Base-by-base conservation (phyloP, 805 yeast species). In the Wickerhamomyces chaumierensis region DNA sequence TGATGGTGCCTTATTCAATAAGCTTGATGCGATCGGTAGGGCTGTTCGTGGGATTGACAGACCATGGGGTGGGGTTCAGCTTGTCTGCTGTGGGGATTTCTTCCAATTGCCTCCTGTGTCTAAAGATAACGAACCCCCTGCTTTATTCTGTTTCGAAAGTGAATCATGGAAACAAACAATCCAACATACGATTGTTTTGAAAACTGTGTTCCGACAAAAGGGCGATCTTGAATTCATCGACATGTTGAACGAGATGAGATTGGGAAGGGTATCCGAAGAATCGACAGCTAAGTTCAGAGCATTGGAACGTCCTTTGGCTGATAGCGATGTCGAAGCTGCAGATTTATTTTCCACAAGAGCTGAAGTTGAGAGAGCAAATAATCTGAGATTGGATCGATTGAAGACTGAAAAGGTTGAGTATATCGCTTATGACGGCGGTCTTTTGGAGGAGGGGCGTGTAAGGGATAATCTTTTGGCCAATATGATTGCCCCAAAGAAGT, bases 41-140 rank as follows among this genome's bases (percentile, higher is more conserved):
- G 58, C 55, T 18, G 40, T 82, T 8, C 58, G 79, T 29, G 60
- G 58, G 35, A 65, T 53, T 40, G 51, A 56, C 9, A 39, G 46
- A 27, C 88, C 94, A 1, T 83, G 83, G 64, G 94, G 94, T 18
- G 92, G 92, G 0, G 76, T 83, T 18, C 94, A 83, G 48, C 50
- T 83, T 15, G 69, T 83, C 25, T 70, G 78, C 14, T 78, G 85
- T 61, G 94, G 94, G 6, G 94, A 83, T 55, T 83, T 83, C 53
- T 82, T 73, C 54, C 94, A 83, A 52, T 58, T 83, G 34, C 94
- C 94, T 0, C 94, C 94, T 0, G 85, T 79, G 7, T 56, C 65
- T 3, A 51, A 57, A 45, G 18, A 15, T 5, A 57, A 55, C 19
- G 47, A 44, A 18, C 48, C 40, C 35, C 61, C 44, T 36, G 55